A percentile compares a stretch with the other conserved stretches of the same genome.
phyloP scores from a whole-genome alignment of 2,329 filamentous ascomycete species.

The Aschersonia sp. region DNA sequence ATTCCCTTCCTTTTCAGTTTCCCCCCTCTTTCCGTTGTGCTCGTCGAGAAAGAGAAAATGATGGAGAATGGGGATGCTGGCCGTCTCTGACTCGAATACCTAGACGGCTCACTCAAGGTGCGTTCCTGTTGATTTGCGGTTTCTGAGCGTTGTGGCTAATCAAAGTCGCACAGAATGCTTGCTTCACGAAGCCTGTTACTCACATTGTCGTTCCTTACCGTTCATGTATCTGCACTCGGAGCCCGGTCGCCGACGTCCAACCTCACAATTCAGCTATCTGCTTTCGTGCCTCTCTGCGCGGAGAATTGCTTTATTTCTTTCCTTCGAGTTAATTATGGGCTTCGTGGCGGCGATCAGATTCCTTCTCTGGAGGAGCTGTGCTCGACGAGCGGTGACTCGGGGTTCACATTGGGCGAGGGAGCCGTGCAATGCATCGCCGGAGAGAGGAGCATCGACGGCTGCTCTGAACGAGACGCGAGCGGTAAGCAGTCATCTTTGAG shows the following conservation, averaged over 20 bases:
- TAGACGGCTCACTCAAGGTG: conserved; percentile 6
- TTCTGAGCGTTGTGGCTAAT: too few species aligned
- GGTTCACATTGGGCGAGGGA: conserved; percentile 58
- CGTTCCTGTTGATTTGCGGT: neutral
- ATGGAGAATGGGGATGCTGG: conserved; percentile 1
- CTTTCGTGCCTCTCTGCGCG: conserved; percentile 43
- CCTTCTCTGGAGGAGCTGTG: conserved; percentile 51
- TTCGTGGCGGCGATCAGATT: conserved; percentile 29
- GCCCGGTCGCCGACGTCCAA: conserved; percentile 7
- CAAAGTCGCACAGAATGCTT: conserved; percentile 14
- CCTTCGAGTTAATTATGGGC: conserved; percentile 42
- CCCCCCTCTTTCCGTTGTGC: too few species aligned
- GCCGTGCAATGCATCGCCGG: conserved; percentile 52
- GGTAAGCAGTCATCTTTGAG: conserved; percentile 14
- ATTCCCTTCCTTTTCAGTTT: too few species aligned
- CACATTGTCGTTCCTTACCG: conserved; percentile 15
- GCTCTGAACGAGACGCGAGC: conserved; percentile 27
- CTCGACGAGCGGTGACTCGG: conserved; percentile 38
- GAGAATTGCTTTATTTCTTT: conserved; percentile 47
- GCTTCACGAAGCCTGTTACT: conserved; percentile 4
- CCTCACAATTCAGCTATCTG: conserved; percentile 22
- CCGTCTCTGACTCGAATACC: conserved; percentile 6
- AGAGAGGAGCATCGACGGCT: conserved; percentile 33
- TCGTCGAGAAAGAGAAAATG: neutral
- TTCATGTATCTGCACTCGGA: conserved; percentile 12